A percentile compares a stretch with the other conserved stretches of the same genome.
These are phyloP conservation scores for Peziza echinospora DNA, from an alignment of 495 filamentous ascomycete species.

Conservation along the genomic window DNA sequence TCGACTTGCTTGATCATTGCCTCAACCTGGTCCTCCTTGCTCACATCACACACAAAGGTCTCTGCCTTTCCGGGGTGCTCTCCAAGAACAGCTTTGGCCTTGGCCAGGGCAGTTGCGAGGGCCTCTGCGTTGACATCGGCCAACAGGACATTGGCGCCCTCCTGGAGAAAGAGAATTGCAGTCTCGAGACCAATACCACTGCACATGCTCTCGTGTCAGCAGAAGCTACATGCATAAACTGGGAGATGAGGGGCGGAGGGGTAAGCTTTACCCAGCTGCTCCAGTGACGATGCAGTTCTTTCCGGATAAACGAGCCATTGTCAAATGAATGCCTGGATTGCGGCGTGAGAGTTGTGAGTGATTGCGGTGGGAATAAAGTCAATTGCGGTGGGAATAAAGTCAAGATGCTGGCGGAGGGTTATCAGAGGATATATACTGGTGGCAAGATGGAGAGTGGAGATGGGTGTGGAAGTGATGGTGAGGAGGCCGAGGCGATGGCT, in stretches of 20 bases:
- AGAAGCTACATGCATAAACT: neutral
- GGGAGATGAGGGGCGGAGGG: neutral
- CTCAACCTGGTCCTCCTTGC: conserved; percentile 51
- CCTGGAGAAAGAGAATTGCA: conserved; percentile 68
- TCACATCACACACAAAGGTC: conserved; percentile 36
- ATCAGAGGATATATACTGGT: too few relatives aligned
- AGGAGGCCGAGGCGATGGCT: too few relatives aligned
- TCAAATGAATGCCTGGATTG: neutral
- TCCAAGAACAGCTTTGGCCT: conserved; percentile 43
- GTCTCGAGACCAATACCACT: conserved; percentile 96
- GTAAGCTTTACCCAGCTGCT: conserved; percentile 59
- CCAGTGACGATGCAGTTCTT: conserved; percentile 93
- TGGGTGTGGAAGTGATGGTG: neutral
- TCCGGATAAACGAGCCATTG: conserved; percentile 47
- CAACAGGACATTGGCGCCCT: conserved; percentile 75
- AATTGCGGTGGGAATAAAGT: too few relatives aligned
- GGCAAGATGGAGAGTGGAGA: neutral
- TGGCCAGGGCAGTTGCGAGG: conserved; percentile 44
- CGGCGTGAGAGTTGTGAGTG: neutral
- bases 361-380: too few relatives aligned
- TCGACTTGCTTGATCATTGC: conserved; percentile 51
- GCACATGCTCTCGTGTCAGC: conserved; percentile 3
- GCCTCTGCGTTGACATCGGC: conserved; percentile 58
- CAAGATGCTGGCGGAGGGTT: too few relatives aligned
- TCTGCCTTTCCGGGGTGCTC: conserved; percentile 34